A percentile compares a stretch with the other conserved stretches of the same genome.
Conservation (phyloP, 495 filamentous ascomycete genomes). For the Penicillium cataractarum region DNA sequence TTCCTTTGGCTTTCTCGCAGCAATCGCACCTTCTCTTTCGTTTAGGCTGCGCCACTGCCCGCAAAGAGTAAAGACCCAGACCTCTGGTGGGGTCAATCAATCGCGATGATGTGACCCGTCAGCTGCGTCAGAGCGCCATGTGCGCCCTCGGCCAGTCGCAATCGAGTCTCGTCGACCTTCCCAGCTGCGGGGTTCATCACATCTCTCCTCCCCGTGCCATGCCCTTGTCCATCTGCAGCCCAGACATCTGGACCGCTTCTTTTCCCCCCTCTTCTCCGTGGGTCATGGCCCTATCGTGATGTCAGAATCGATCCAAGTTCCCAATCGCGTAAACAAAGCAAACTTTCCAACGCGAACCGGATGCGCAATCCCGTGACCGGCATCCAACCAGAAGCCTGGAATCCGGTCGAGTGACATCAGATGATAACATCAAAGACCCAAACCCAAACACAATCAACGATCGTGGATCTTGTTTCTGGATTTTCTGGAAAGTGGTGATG, state of each 20-base stretch:
- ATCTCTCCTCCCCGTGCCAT: conserved; percentile 17
- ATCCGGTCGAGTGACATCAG: conserved; percentile 6
- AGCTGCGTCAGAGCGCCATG: conserved; percentile 33
- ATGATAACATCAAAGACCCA: neutral
- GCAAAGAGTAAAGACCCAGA: conserved; percentile 4
- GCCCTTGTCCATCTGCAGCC: conserved; percentile 9
- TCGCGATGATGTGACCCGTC: conserved; percentile 35
- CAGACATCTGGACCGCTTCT: conserved; percentile 19
- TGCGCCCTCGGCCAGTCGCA: conserved; percentile 28
- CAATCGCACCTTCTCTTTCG: neutral
- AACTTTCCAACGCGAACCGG: conserved; percentile 25
- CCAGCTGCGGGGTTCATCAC: conserved; percentile 37
- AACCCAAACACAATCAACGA: neutral
- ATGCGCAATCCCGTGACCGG: conserved; percentile 33
- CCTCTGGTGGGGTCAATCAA: conserved; percentile 25
- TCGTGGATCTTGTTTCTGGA: conserved; percentile 1
- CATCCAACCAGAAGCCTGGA: conserved; percentile 8
- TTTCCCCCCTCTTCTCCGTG: too few relatives aligned
- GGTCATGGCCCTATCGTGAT: conserved; percentile 24
- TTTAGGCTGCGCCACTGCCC: conserved; percentile 21
- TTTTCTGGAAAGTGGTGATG: neutral
- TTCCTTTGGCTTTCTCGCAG: conserved; percentile 2
- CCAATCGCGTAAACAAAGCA: conserved; percentile 29
- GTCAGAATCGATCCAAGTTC: conserved; percentile 14
- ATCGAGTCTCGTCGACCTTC: conserved; percentile 15